Conservation (phyloP, 2,329 filamentous ascomycete species). For the Capronia americana region DNA sequence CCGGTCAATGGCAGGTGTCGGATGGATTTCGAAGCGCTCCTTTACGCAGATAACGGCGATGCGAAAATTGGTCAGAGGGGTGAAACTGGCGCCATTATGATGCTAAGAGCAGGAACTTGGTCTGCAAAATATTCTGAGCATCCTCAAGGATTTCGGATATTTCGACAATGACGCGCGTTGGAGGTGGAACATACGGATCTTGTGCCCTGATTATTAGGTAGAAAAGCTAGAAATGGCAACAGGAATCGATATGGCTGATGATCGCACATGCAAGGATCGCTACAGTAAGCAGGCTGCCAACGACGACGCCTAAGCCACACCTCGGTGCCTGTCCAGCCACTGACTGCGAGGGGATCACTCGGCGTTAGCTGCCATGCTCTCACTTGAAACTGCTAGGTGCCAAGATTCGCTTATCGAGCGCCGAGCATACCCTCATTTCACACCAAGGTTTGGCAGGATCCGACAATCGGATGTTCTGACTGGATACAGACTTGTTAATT, state of each 20-base stretch:
- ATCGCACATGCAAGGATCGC: constrained; percentile 26
- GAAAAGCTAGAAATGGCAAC: constrained; percentile 18
- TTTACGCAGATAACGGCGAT: not conserved
- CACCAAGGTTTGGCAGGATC: too few relatives aligned
- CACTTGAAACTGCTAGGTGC: not conserved
- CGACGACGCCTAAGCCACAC: constrained; percentile 3
- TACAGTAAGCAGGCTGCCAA: not conserved
- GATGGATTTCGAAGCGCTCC: constrained; percentile 9
- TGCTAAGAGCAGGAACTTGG: not conserved
- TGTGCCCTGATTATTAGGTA: constrained; percentile 20
- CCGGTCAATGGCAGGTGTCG: constrained; percentile 9
- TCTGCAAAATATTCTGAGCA: not conserved
- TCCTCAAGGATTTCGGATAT: not conserved
- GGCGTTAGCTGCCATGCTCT: not conserved
- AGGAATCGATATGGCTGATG: constrained; percentile 19
- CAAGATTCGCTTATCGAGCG: not conserved
- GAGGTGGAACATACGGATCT: constrained; percentile 5
- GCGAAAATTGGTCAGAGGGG: not conserved
- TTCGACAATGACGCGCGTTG: constrained; percentile 12
- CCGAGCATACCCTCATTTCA: not conserved
- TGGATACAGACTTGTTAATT: not conserved
- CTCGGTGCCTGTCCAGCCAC: constrained; percentile 5
- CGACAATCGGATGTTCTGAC: not conserved
- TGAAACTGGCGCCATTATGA: constrained; percentile 9
- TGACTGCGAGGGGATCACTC: not conserved